phyloP scores from a whole-genome alignment of 495 filamentous ascomycete genomes.

The Niebla homalea region DNA sequence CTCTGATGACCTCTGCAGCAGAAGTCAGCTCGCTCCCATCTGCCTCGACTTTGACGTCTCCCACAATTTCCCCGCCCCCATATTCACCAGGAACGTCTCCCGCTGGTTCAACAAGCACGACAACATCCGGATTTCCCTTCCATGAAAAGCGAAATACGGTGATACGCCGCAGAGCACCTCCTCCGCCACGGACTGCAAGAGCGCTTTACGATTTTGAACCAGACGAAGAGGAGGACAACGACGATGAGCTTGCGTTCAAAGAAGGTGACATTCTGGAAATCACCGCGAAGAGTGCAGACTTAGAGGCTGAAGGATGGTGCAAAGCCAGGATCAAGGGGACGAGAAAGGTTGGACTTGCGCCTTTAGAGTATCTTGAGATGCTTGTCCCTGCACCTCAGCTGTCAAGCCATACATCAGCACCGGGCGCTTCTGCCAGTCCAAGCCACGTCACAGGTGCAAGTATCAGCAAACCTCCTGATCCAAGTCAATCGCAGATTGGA shows the following conservation, averaged over 20 bases:
- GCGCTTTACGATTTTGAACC: slow-evolving; percentile 6
- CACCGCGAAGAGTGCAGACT: not conserved
- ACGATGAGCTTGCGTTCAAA: slow-evolving; percentile 6
- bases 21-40: not conserved
- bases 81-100: not conserved
- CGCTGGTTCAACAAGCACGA: not conserved
- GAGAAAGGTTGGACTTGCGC: slow-evolving; percentile 4
- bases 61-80: not conserved
- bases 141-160: not conserved
- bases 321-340: slow-evolving; percentile 5
- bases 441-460: too few species aligned
- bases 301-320: slow-evolving; percentile 9
- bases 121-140: not conserved
- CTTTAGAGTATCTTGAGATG: slow-evolving; percentile 5
- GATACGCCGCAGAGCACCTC: slow-evolving; percentile 5
- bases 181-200: slow-evolving; percentile 2
- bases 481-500: too few species aligned
- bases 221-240: not conserved
- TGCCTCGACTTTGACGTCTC: not conserved
- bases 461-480: too few species aligned
- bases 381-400: not conserved
- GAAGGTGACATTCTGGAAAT: slow-evolving; percentile 6
- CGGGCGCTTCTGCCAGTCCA: too few species aligned
- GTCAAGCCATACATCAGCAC: too few species aligned
- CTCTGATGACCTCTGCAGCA: not conserved